Evolutionary conservation across 768 basidiomycete species (phyloP), one percentile per base, ranked within the genome.

Genomic region (Hericium erinaceus): DNA sequence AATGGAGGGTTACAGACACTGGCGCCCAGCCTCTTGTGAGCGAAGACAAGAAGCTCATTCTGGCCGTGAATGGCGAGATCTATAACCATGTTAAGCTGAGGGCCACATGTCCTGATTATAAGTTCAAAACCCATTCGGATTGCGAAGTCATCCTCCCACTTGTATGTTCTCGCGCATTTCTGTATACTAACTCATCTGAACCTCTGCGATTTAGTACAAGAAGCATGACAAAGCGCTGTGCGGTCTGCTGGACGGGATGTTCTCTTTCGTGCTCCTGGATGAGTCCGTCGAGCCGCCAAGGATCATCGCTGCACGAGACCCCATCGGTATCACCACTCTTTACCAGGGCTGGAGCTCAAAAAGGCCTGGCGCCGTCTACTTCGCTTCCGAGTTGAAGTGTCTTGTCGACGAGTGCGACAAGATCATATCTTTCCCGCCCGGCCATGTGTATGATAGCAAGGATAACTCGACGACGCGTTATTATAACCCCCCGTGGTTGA

Each of bases 21-120:
- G 97, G 97, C 61, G 97, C 97, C 18, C 97, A 99, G 69, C 97
- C 97, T 13, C 79, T 99, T 48, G 72, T 86, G 57, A 93, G 88
- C 72, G 82, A 90, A 22, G 92, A 98, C 63, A 88, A 85, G 55
- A 89, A 87, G 64, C 66, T 85, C 61, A 80, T 87, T 62, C 86
- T 99, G 55, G 83, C 89, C 58, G 97, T 99, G 68, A 99, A 99
- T 72, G 97, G 97, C 54, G 97, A 99, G 74, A 98, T 99, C 66
- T 99, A 99, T 80, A 99, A 98, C 78, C 92, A 98, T 68, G 73
- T 90, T 56, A 78, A 85, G 16, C 82, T 98, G 54, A 82, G 91
- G 58, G 80, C 84, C 53, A 73, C 71, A 24, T 84, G 81, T 39
- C 68, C 81, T 48, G 77, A 74, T 57, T 81, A 84, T 62, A 84